Evolutionary conservation across 306 rosid genomes (phyloP), one percentile per base, ranked within the genome.

Genomic region (Fagus crenata): DNA sequence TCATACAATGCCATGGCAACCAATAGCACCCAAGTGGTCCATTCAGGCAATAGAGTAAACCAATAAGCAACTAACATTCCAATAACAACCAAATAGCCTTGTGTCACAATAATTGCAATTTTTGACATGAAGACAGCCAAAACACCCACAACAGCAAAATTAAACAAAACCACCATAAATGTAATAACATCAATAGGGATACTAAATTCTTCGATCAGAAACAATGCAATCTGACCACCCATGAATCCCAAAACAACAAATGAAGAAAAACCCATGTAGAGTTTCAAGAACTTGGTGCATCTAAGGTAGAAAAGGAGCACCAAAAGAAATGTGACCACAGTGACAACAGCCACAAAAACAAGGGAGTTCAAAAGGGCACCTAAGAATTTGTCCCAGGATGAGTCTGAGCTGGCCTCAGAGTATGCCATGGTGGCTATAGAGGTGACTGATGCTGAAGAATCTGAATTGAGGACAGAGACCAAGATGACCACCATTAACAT

Each of bases 21-120:
- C 81, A 95, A 85, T 51, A 95, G 81, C 42, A 85, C 88, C 97
- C 98, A 95, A 3, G 98, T 92, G 54, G 98, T 92, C 98, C 98
- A 95, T 75, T 95, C 98, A 64, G 98, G 98, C 73, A 95, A 86
- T 81, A 89, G 84, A n/a, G 97, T 95, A 75, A 95, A 95, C 87
- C 91, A 92, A 86, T 92, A 95, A 60, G 98, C 97, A 56, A 88
- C 93, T 89, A 95, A 69, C 60, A 95, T 89, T 49, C 98, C 98
- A 85, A 92, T 90, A 67, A 89, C 49, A 68, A 95, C 90, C 85
- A 95, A 86, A 76, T 92, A 92, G 2, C 90, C 93, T 86, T 92
- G 97, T 1, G 98, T 92, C 42, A 95, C 91, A 69, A 89, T 1
- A 75, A 95, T 92, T 2, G 97, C 85, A 91, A 90, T 90, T 90